Base-by-base conservation (phyloP, 805 yeast species). In the Pichia membranifaciens region DNA sequence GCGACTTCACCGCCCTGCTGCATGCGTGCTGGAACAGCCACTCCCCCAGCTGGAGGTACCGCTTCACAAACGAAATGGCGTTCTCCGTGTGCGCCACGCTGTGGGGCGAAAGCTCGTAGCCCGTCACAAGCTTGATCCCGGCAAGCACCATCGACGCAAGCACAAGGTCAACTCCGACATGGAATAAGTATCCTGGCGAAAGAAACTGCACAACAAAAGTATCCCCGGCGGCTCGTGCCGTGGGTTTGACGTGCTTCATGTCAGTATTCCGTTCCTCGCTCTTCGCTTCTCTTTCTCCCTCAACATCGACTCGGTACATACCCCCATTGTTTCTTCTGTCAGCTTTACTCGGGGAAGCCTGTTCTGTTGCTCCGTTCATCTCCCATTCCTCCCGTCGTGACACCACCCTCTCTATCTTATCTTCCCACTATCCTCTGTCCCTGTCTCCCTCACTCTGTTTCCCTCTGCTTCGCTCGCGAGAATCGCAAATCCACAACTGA, bases 71-170 rank as follows among this genome's bases (percentile, higher is more conserved):
- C 58, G 51, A 43, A 47, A 65, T 54, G 17, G 74, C 65, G 49
- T 74, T 79, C 20, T 60, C 57, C 35, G 82, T 73, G 17, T 60
- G 78, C 72, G 64, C 81, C 62, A 51, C 55, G 45, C 47, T 37
- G n/a, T 49, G 49, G 12, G 59, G 55, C n/a, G 54, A 40, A 15
- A 62, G 41, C 35, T 51, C 63, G 66, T 82, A 70, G 0, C 97
- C 97, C 0, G 96, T 85, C 52, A 86, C 81, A 52, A 88, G 76
- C 61, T 87, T 84, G 45, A 90, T 75, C 3, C 96, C 96, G 0
- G 97, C 96, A 38, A 91, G 69, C 13, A 90, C 71, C 62, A 93
- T 79, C 2, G 96, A 86, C 8, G 87, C 69, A 49, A 90, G 70
- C 3, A 90, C 78, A 52, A 89, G 73, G 60, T 90, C 97, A 47